Evolutionary conservation across 768 basidiomycete genomes (phyloP).

Genomic region (Dioszegia aurantiaca): DNA sequence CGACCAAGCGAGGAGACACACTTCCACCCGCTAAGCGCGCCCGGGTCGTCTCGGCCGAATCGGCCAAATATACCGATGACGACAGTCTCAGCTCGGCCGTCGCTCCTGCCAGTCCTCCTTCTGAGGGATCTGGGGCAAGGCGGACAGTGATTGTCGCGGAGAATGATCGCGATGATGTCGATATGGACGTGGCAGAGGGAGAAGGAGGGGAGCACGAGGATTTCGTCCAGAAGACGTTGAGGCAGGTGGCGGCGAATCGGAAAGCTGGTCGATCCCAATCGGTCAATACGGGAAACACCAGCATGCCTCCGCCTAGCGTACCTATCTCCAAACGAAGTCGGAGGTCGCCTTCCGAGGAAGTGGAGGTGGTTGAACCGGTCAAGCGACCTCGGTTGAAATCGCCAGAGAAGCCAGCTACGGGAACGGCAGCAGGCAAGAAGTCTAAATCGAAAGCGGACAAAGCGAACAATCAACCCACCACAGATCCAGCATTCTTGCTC

Average conservation of each 20-base stretch:
- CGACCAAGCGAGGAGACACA: conserved; percentile 29
- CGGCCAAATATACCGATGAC: conserved; percentile 12
- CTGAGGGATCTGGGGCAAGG: neutral
- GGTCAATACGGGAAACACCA: conserved; percentile 2
- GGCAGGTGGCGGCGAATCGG: conserved; percentile 23
- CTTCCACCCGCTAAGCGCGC: conserved; percentile 11
- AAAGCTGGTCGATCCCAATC: conserved; percentile 17
- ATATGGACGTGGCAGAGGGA: conserved; percentile 33
- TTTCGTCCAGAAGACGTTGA: conserved; percentile 29
- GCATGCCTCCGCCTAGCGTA: conserved; percentile 20
- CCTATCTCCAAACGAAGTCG: neutral
- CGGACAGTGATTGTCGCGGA: neutral
- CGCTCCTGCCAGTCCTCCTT: neutral
- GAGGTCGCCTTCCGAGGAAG: conserved; percentile 25
- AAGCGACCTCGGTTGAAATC: conserved; percentile 6
- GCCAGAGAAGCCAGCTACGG: conserved; percentile 12
- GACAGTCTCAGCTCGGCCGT: conserved; percentile 5
- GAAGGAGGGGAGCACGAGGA: conserved; percentile 35
- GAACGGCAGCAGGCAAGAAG: neutral
- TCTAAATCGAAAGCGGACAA: neutral
- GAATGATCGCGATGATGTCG: conserved; percentile 5
- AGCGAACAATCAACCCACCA: conserved; percentile 10
- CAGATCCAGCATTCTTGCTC: conserved; percentile 45
- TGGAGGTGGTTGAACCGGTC: conserved; percentile 8
- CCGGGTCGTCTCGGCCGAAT: conserved; percentile 12